These are phyloP conservation scores for Wickerhamiella brachini DNA, from an alignment of 805 yeast species.

Conservation along the genomic window DNA sequence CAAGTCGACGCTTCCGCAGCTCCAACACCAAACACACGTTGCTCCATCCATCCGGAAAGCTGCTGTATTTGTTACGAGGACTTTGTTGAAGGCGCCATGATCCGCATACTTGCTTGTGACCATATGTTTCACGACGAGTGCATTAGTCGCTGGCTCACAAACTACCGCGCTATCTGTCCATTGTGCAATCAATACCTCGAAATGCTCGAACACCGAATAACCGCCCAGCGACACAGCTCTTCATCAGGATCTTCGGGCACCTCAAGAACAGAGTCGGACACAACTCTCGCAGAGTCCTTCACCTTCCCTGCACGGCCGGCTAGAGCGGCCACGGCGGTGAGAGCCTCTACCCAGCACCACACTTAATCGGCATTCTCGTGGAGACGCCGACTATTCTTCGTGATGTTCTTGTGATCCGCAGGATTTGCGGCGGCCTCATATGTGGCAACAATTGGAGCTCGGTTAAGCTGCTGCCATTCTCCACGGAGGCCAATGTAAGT, in stretches of 20 bases:
- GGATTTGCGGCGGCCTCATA: constrained; percentile 93
- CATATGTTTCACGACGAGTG: constrained; percentile 74
- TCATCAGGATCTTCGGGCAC: background rate
- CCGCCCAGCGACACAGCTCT: background rate
- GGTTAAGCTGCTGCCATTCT: constrained; percentile 28
- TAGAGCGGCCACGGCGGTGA: background rate
- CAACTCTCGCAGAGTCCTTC: background rate
- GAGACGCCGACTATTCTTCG: background rate
- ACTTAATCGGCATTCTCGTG: background rate
- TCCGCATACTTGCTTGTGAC: constrained; percentile 66
- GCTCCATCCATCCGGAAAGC: constrained; percentile 10
- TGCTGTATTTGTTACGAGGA: constrained; percentile 71
- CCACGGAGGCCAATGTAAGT: constrained; percentile 75
- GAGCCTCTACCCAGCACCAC: too few relatives aligned
- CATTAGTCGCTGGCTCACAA: constrained; percentile 68
- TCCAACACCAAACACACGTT: background rate
- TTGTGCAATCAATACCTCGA: constrained; percentile 46
- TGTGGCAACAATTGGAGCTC: constrained; percentile 60
- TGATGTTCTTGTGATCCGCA: constrained; percentile 48
- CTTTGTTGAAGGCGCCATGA: constrained; percentile 46
- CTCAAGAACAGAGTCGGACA: background rate
- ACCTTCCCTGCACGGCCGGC: background rate
- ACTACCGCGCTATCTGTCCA: constrained; percentile 69
- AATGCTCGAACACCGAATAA: background rate
- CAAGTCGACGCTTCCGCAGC: background rate